These are phyloP conservation scores for Cryomyces minteri DNA, from an alignment of 495 filamentous ascomycete genomes.

Conservation along the genomic window DNA sequence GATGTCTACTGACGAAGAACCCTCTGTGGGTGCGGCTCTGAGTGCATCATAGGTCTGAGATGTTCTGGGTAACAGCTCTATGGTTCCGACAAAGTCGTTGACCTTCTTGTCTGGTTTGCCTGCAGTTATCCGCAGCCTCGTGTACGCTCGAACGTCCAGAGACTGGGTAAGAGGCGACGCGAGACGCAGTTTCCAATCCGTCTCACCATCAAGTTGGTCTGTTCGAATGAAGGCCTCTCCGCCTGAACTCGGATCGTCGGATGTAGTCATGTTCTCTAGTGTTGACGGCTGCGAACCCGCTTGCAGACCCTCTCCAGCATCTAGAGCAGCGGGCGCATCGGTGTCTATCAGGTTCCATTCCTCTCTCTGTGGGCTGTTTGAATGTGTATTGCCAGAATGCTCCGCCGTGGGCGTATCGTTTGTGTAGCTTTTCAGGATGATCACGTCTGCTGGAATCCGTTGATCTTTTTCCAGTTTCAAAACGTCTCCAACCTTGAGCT, in stretches of 20 bases:
- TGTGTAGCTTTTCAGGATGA: constrained; percentile 71
- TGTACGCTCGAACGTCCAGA: constrained; percentile 47
- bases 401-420: constrained; percentile 31
- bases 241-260: constrained; percentile 10
- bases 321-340: not conserved
- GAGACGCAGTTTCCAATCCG: constrained; percentile 92
- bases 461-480: constrained; percentile 81
- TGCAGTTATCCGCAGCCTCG: constrained; percentile 57
- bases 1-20: not conserved
- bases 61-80: constrained; percentile 35
- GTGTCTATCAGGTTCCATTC: not conserved
- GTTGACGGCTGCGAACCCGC: not conserved
- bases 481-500: constrained; percentile 88
- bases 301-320: not conserved
- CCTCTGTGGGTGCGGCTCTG: not conserved
- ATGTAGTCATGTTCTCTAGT: constrained; percentile 5
- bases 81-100: constrained; percentile 79
- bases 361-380: not conserved
- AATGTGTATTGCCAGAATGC: constrained; percentile 1
- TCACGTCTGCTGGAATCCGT: constrained; percentile 82
- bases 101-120: constrained; percentile 82
- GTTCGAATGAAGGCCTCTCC: constrained; percentile 95
- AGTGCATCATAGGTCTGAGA: not conserved
- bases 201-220: constrained; percentile 95
- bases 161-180: constrained; percentile 69